Conservation (phyloP, 2,329 filamentous ascomycete species). For the Fusarium chuoi region DNA sequence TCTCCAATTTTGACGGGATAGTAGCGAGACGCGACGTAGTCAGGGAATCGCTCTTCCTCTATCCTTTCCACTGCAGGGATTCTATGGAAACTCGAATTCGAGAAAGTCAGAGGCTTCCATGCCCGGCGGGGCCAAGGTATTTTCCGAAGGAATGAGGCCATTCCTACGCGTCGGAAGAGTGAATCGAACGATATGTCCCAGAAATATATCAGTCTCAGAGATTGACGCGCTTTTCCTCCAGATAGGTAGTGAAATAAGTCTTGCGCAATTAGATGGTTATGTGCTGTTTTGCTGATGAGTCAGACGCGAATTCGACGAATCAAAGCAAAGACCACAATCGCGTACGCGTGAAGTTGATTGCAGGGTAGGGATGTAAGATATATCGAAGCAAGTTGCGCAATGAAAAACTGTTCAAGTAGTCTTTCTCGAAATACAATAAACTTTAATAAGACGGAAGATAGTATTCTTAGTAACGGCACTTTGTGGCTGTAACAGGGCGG, state of each 20-base stretch:
- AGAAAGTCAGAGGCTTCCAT: slow-evolving; percentile 34
- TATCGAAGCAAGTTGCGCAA: no score
- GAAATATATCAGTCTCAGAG: neutral
- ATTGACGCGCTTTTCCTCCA: neutral
- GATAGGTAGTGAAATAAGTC: neutral
- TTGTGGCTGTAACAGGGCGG: neutral
- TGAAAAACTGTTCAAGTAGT: no score
- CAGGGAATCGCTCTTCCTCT: slow-evolving; percentile 38
- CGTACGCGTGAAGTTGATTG: neutral
- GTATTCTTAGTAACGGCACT: neutral
- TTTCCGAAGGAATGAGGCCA: slow-evolving; percentile 1
- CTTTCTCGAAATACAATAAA: no score
- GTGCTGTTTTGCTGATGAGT: neutral
- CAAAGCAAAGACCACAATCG: neutral
- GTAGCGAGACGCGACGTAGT: slow-evolving; percentile 38
- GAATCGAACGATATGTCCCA: fast-evolving
- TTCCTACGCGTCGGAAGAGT: fast-evolving
- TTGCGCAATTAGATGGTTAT: neutral
- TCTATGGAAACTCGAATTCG: slow-evolving; percentile 23
- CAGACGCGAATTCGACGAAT: neutral
- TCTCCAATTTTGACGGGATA: slow-evolving; percentile 41
- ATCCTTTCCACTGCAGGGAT: neutral
- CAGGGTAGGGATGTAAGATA: no score
- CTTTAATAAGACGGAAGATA: neutral
- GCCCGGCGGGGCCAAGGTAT: slow-evolving; percentile 7